A percentile compares a stretch with the other conserved stretches of the same genome.
phyloP scores from a whole-genome alignment of 202 grass and related monocot species.

The Setaria viridis region DNA sequence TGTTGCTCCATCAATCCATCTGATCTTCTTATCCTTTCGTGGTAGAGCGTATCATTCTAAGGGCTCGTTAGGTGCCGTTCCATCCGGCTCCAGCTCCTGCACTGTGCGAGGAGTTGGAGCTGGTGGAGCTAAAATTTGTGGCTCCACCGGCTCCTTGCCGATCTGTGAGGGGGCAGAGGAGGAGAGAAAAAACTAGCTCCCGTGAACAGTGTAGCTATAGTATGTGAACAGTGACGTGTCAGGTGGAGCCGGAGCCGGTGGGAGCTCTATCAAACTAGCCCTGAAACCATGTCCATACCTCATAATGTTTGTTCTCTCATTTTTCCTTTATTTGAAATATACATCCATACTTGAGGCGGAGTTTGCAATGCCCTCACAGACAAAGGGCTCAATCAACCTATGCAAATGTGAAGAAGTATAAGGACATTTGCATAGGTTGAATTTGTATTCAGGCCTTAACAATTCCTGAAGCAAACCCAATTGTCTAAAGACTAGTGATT shows the following conservation, averaged over 20 bases:
- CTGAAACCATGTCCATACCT: background rate
- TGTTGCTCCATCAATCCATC: slow-evolving; percentile 7
- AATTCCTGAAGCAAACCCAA: background rate
- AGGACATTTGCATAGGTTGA: background rate
- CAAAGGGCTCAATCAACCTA: background rate
- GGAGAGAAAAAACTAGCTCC: too few species aligned
- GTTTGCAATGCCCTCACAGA: background rate
- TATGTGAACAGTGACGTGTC: too few species aligned
- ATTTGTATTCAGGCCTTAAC: background rate
- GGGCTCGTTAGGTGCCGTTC: too few species aligned
- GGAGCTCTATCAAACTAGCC: too few species aligned
- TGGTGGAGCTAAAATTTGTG: too few species aligned
- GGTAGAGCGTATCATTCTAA: background rate
- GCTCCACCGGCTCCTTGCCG: too few species aligned
- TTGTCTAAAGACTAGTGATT: background rate
- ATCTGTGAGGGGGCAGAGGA: too few species aligned
- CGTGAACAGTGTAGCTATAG: too few species aligned
- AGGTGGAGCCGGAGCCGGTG: too few species aligned
- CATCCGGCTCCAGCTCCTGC: too few species aligned
- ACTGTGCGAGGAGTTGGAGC: too few species aligned
- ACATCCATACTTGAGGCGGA: background rate
- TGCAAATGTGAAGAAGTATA: background rate
- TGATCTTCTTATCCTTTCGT: background rate
- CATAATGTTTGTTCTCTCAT: background rate
- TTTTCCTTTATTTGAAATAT: background rate